Evolutionary conservation across 345 rosid genomes (phyloP), one percentile per base, ranked within the genome.

Genomic region (Euclidium syriacum): DNA sequence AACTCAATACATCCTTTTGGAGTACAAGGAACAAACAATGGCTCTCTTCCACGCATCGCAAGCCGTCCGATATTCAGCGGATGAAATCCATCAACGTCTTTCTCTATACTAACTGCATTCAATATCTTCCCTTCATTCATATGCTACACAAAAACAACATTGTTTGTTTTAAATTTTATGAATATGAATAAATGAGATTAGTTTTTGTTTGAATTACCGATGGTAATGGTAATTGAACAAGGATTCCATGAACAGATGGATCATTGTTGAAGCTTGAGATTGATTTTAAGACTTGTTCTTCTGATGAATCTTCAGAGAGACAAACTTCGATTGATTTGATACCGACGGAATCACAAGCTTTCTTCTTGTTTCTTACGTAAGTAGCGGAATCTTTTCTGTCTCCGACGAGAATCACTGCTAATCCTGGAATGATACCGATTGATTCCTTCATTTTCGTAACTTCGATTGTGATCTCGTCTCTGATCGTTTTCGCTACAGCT

Each of bases 1-100:
- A 88, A 68, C 75, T 91, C 96, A 10, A 86, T 80, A 81, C 98
- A 91, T 64, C 90, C 98, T 79, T 88, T 88, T 4, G 98, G 98
- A 0, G 98, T 88, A 58, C 98, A 91, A 0, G 96, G 95, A 53
- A 85, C 77, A 33, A 91, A 91, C 47, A 81, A 58, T 2, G 96
- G 92, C 46, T 88, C 96, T 74, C 96, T 80, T 47, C 87, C 96
- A 19, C 86, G 76, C 95, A 88, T 88, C 1, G 96, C 92, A 51
- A 91, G 92, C 11, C 80, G 73, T 52, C 98, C 96, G 17, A 85
- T 88, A 73, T 88, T 91, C 49, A 86, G 48, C 0, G 98, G 96
- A 71, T 84, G 88, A 79, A 91, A 91, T 19, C 95, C 96, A 22
- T 88, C 98, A 18, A 88, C 96, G 65, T 88, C 98, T 75, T 86